A percentile compares a stretch with the other conserved stretches of the same genome.
These are phyloP conservation scores for Hansfordia pulvinata DNA, from an alignment of 2,329 filamentous ascomycete species.

Conservation along the genomic window DNA sequence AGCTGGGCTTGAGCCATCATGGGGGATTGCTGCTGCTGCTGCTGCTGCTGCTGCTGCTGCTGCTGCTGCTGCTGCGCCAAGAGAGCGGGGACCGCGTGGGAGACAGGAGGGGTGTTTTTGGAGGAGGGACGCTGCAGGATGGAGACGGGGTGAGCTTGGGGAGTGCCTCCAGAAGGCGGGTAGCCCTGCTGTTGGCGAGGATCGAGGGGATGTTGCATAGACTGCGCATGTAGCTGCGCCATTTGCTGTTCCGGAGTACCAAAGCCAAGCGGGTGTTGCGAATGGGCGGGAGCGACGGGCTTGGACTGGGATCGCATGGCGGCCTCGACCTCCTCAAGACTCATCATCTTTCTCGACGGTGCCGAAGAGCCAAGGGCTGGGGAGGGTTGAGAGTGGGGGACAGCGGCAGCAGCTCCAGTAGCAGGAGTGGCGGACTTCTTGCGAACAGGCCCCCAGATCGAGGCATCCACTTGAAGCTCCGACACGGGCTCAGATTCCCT, in stretches of 20 bases:
- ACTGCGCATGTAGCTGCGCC: slow-evolving; percentile 11
- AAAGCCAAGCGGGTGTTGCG: slow-evolving; percentile 13
- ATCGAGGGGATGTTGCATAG: slow-evolving; percentile 13
- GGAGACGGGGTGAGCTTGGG: slow-evolving; percentile 28
- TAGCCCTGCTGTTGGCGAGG: slow-evolving; percentile 14
- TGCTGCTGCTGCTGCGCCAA: slow-evolving; percentile 14
- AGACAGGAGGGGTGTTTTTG: slow-evolving; percentile 23
- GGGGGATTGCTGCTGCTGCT: slow-evolving; percentile 17
- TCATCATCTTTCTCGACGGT: slow-evolving; percentile 68
- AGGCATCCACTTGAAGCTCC: slow-evolving; percentile 83
- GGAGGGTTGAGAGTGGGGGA: slow-evolving; percentile 4
- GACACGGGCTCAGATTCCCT: slow-evolving; percentile 71
- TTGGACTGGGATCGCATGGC: slow-evolving; percentile 65
- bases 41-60: slow-evolving; percentile 13
- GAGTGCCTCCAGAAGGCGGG: slow-evolving; percentile 10
- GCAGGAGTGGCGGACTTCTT: slow-evolving; percentile 33
- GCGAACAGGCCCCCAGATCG: slow-evolving; percentile 74
- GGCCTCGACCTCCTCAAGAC: slow-evolving; percentile 91
- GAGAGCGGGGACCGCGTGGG: slow-evolving; percentile 18
- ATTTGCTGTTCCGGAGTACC: slow-evolving; percentile 9
- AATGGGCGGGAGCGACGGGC: slow-evolving; percentile 22
- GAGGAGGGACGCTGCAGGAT: slow-evolving; percentile 41
- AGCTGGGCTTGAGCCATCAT: slow-evolving; percentile 55
- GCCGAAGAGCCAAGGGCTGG: slow-evolving; percentile 13
- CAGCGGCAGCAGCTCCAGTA: slow-evolving; percentile 7